Percentiles rank a stretch among this genome's conserved stretches.
Conservation (phyloP, 305 asterid species). For the Lippia alba region DNA sequence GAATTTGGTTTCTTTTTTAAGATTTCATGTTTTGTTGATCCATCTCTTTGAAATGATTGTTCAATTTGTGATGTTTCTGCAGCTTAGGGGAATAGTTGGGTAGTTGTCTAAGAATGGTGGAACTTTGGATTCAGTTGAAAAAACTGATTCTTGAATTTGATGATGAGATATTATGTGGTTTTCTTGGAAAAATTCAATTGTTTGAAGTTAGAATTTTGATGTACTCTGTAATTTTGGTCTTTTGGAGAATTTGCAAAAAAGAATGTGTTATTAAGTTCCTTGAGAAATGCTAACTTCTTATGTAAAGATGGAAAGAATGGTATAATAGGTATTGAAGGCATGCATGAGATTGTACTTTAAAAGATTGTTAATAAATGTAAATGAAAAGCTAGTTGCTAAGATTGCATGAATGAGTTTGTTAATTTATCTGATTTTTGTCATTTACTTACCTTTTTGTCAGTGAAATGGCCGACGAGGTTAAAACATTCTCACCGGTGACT, state of each 20-base stretch:
- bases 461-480: slow-evolving; percentile 35
- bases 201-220: no score
- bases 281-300: no score
- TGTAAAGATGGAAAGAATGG: no score
- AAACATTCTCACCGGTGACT: slow-evolving; percentile 25
- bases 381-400: no score
- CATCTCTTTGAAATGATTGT: slow-evolving; percentile 1
- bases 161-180: not conserved
- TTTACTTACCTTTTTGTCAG: slow-evolving; percentile 1
- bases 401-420: not conserved
- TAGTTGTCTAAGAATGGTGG: slow-evolving; percentile 3
- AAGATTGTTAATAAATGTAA: no score
- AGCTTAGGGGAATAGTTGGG: not conserved
- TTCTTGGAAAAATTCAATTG: slow-evolving; percentile 1
- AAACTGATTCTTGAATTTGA: slow-evolving; percentile 6
- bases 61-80: slow-evolving; percentile 3
- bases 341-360: no score
- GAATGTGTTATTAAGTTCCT: no score
- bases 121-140: slow-evolving; percentile 12
- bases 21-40: slow-evolving; percentile 22
- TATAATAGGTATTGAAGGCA: no score
- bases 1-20: not conserved
- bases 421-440: not conserved
- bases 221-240: no score
- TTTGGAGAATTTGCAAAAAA: no score